These are phyloP conservation scores for Phragmites australis DNA, from an alignment of 176 grass and related monocot species.

Conservation along the genomic window DNA sequence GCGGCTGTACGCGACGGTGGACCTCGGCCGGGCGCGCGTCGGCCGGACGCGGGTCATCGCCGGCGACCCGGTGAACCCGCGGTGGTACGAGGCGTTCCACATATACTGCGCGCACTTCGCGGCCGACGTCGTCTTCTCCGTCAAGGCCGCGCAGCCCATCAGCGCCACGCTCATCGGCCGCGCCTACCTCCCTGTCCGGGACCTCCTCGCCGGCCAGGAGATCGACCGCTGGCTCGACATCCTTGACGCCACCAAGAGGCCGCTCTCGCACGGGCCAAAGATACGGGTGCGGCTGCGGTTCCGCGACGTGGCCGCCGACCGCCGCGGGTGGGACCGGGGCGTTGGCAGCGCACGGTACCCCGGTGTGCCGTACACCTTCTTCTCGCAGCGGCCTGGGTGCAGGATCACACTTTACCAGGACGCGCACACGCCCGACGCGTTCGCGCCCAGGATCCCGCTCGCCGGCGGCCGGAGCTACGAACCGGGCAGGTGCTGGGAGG, in stretches of 20 bases:
- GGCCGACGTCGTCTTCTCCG: conserved; percentile 70
- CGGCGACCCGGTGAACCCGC: conserved; percentile 74
- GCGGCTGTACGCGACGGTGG: conserved; percentile 81
- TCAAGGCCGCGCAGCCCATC: conserved; percentile 73
- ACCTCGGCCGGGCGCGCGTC: conserved; percentile 77
- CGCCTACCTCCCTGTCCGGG: conserved; percentile 69
- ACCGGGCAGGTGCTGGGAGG: conserved; percentile 75
- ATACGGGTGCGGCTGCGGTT: conserved; percentile 69
- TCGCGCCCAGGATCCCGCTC: conserved; percentile 79
- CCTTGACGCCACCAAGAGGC: conserved; percentile 35
- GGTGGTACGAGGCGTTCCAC: conserved; percentile 93
- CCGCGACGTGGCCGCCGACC: conserved; percentile 59
- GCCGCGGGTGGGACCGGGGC: conserved; percentile 56
- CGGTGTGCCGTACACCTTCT: conserved; percentile 86
- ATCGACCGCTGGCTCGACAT: conserved; percentile 66
- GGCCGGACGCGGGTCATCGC: conserved; percentile 74
- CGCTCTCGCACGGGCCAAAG: conserved; percentile 50
- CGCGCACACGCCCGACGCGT: conserved; percentile 74
- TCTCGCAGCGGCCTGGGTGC: conserved; percentile 89
- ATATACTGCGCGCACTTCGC: conserved; percentile 95
- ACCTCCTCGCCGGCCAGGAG: conserved; percentile 49
- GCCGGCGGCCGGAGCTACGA: conserved; percentile 55
- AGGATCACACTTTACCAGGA: conserved; percentile 90
- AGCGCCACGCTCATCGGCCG: conserved; percentile 83
- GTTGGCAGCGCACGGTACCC: conserved; percentile 50